These are phyloP conservation scores for Arthrobotrys entomopaga DNA, from an alignment of 2,329 filamentous ascomycete genomes.

Conservation along the genomic window DNA sequence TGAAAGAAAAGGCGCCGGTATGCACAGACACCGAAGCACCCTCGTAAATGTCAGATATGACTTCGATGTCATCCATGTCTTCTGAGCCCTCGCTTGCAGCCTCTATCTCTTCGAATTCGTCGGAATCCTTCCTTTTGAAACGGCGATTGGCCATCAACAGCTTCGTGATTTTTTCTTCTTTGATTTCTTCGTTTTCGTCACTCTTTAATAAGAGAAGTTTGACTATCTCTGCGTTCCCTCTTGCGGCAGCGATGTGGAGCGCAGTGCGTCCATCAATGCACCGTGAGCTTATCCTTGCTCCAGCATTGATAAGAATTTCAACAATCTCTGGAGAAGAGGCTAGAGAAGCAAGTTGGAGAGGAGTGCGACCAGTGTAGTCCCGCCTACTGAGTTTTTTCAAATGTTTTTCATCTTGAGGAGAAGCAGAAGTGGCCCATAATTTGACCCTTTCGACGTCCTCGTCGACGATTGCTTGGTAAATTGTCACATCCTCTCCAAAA, in stretches of 20 bases:
- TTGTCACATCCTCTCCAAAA: conserved; percentile 77
- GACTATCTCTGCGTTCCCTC: conserved; percentile 76
- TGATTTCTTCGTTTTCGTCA: conserved; percentile 75
- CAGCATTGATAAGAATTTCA: conserved; percentile 74
- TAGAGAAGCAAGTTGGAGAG: conserved; percentile 78
- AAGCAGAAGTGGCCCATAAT: conserved; percentile 69
- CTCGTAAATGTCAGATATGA: conserved; percentile 62
- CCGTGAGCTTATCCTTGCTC: conserved; percentile 76
- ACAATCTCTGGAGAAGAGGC: conserved; percentile 75
- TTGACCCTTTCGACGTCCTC: conserved; percentile 75
- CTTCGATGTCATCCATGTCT: conserved; percentile 64
- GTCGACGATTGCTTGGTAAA: conserved; percentile 85
- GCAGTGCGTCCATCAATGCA: conserved; percentile 82
- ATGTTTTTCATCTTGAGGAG: conserved; percentile 71
- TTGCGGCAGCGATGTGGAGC: conserved; percentile 79
- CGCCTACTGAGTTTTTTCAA: conserved; percentile 76
- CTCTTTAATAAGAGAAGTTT: conserved; percentile 78
- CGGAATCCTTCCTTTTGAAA: conserved; percentile 16
- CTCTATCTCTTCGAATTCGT: conserved; percentile 52
- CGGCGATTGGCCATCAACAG: conserved; percentile 59
- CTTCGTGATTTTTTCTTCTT: conserved; percentile 69
- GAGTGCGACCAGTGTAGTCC: conserved; percentile 81
- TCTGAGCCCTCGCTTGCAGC: conserved; percentile 59
- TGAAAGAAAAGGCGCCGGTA: conserved; percentile 28
- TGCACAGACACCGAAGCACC: conserved; percentile 17